Base-by-base conservation (phyloP, 306 rosid genomes). In the Cyclanthera cordifolia region DNA sequence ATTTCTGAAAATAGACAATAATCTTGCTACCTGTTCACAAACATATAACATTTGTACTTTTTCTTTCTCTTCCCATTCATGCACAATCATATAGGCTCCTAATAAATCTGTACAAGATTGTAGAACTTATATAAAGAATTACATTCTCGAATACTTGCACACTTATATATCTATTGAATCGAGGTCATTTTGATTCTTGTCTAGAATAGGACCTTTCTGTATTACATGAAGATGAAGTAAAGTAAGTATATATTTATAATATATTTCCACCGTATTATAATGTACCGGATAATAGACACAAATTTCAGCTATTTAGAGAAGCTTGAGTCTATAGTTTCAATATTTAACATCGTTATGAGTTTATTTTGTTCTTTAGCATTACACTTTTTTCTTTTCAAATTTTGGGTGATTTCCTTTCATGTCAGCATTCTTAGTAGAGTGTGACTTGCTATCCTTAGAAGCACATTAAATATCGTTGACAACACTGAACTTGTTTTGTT, bases 1-100 rank as follows among this genome's bases (percentile, higher is more conserved):
- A 74, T 92, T 92, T 79, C 80, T 89, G 49, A 87, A 80, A 87
- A 85, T 90, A 2, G 91, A 96, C 66, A 96, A 92, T 78, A 87
- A 80, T 7, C 86, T 89, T 28, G 19, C 89, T 39, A 81, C 89
- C 58, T 93, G 89, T 84, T 89, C 96, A 65, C 81, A 95, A 93
- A 83, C 96, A 71, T 75, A 95, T 92, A 45, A 45, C 12, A 17
- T 43, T 58, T 72, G 55, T 68, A 45, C 25, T 13, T 20, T 10
- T 3, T 3, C 4, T 53, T 47, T 47, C 52, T 16, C 52, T 30
- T 4, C 34, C 8, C 34, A 12, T 54, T 54, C 34, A 23, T 16
- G 65, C 14, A 28, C 65, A 16, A 12, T 16, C 6, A 6, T 34
- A 30, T 1, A 28, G 45, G 30, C 14, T 57, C 23, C 30, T 21